Conservation (phyloP, 1,284 basidiomycete species). For the Boletellus sp. region DNA sequence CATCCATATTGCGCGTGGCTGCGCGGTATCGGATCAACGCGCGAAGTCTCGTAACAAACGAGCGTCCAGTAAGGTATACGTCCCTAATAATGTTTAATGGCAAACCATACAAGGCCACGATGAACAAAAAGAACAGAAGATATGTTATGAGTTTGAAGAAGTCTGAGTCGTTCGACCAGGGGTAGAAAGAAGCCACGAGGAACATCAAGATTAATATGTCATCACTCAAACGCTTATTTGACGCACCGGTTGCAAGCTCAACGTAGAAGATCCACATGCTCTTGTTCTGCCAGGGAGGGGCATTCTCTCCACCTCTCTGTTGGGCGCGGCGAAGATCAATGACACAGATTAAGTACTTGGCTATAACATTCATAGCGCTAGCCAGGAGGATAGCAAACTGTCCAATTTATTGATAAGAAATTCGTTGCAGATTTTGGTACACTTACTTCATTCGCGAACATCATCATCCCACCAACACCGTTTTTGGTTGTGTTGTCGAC, state of each 20-base stretch:
- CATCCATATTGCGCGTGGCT: slow-evolving; percentile 96
- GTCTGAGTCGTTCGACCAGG: slow-evolving; percentile 48
- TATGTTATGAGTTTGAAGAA: slow-evolving; percentile 93
- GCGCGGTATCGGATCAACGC: slow-evolving; percentile 90
- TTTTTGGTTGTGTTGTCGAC: slow-evolving; percentile 75
- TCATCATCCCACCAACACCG: slow-evolving; percentile 86
- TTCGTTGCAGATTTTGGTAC: neutral
- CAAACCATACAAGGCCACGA: slow-evolving; percentile 92
- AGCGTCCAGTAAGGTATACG: slow-evolving; percentile 91
- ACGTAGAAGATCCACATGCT: slow-evolving; percentile 97
- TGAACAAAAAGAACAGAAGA: slow-evolving; percentile 88
- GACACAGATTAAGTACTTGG: slow-evolving; percentile 84
- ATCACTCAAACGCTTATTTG: neutral
- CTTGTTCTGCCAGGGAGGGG: slow-evolving; percentile 95
- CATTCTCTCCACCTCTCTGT: slow-evolving; percentile 76
- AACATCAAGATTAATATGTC: slow-evolving; percentile 17
- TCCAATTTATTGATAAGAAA: slow-evolving; percentile 12
- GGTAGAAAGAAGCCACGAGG: slow-evolving; percentile 2
- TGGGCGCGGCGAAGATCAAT: slow-evolving; percentile 80
- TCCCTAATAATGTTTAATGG: slow-evolving; percentile 96
- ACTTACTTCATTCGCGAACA: slow-evolving; percentile 90
- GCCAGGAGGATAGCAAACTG: slow-evolving; percentile 91
- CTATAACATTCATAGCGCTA: slow-evolving; percentile 72
- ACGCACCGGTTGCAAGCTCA: slow-evolving; percentile 81
- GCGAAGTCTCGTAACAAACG: slow-evolving; percentile 82